A percentile compares a stretch with the other conserved stretches of the same genome.
These are phyloP conservation scores for Yarrowia yakushimensis DNA, from an alignment of 805 yeast species.

Conservation along the genomic window DNA sequence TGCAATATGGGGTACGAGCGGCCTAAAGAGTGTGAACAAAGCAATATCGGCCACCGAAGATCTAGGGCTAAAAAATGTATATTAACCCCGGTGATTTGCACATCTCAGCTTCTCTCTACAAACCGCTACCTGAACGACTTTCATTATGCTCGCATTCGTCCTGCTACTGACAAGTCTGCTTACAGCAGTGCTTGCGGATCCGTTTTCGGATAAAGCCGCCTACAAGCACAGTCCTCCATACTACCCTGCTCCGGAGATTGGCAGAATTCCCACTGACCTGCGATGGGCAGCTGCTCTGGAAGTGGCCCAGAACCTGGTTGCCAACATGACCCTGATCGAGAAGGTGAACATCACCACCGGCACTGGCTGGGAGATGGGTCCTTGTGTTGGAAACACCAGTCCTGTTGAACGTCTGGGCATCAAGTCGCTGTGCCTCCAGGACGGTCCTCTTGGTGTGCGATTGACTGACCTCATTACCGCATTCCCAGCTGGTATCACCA, in stretches of 20 bases:
- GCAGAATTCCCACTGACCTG: conserved; percentile 33
- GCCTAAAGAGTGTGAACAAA: background rate
- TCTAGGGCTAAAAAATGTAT: background rate
- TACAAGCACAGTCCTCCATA: conserved; percentile 29
- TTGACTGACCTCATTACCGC: conserved; percentile 52
- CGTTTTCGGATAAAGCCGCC: background rate
- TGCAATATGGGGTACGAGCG: background rate
- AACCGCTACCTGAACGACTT: background rate
- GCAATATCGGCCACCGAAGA: background rate
- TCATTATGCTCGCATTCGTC: background rate
- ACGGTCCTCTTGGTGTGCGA: conserved; percentile 61
- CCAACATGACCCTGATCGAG: conserved; percentile 54
- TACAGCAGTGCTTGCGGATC: background rate
- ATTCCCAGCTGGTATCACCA: conserved; percentile 57
- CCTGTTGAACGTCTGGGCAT: conserved; percentile 53
- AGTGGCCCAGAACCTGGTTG: conserved; percentile 53
- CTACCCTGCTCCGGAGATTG: conserved; percentile 32
- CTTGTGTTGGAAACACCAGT: conserved; percentile 54
- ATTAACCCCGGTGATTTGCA: background rate
- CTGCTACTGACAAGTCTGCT: background rate
- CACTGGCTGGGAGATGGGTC: conserved; percentile 61
- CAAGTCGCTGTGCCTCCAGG: conserved; percentile 56
- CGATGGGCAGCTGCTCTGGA: conserved; percentile 58
- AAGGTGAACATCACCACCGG: conserved; percentile 63
- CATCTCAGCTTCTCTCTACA: background rate